Conservation (phyloP, 768 basidiomycete species). For the Suillus placidus region DNA sequence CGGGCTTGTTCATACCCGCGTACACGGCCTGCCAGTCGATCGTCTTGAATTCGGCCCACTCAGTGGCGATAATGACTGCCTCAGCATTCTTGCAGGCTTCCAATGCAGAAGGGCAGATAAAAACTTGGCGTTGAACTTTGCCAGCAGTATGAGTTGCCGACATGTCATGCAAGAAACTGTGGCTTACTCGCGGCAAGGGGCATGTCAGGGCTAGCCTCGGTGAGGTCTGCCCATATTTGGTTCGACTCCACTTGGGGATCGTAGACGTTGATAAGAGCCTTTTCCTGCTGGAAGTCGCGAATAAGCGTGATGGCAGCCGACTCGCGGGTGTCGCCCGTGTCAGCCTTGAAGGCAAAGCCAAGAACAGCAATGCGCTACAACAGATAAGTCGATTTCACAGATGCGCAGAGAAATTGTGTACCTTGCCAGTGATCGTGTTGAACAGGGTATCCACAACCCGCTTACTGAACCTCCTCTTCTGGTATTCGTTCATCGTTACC, state of each 20-base stretch:
- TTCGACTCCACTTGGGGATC: conserved; percentile 85
- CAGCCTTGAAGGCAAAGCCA: conserved; percentile 99
- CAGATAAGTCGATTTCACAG: neutral
- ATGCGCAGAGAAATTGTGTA: conserved; percentile 32
- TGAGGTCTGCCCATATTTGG: conserved; percentile 87
- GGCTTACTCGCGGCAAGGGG: conserved; percentile 70
- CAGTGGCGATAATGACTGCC: conserved; percentile 94
- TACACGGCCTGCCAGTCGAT: conserved; percentile 92
- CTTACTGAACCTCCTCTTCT: conserved; percentile 95
- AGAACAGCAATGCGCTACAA: conserved; percentile 88
- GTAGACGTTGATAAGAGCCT: conserved; percentile 84
- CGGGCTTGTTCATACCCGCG: conserved; percentile 92
- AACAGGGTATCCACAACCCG: conserved; percentile 96
- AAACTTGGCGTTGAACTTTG: conserved; percentile 87
- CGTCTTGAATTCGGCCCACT: conserved; percentile 95
- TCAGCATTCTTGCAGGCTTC: conserved; percentile 90
- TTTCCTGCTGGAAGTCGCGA: conserved; percentile 90
- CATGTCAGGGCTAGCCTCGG: conserved; percentile 65
- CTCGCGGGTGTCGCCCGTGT: conserved; percentile 99
- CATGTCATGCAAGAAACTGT: neutral
- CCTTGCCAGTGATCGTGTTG: conserved; percentile 97
- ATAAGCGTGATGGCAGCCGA: conserved; percentile 94
- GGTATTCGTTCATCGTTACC: conserved; percentile 98
- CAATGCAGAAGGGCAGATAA: conserved; percentile 71
- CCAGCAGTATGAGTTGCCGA: neutral